Conservation (phyloP, 2,329 filamentous ascomycete species). For the Fusarium liriodendri region DNA sequence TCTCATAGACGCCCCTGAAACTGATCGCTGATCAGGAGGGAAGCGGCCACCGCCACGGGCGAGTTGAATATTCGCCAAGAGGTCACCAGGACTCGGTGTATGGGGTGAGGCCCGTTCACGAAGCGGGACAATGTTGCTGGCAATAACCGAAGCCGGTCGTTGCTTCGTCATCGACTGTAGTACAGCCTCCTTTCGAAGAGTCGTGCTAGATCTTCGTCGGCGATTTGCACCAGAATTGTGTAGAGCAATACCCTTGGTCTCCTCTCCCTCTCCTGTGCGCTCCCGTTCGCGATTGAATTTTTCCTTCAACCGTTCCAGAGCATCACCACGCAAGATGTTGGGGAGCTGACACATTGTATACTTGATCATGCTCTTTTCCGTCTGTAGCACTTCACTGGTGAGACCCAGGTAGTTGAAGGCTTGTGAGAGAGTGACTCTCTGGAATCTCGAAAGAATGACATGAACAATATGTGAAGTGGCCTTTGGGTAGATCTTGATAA, state of each 20-base stretch:
- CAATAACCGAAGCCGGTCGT: conserved; percentile 56
- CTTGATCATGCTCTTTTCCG: conserved; percentile 92
- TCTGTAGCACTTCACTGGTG: conserved; percentile 90
- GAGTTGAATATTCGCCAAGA: conserved; percentile 81
- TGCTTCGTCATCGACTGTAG: conserved; percentile 72
- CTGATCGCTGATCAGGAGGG: conserved; percentile 34
- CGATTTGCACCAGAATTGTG: conserved; percentile 80
- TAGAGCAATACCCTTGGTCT: conserved; percentile 88
- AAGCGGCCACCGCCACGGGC: conserved; percentile 68
- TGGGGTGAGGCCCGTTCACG: conserved; percentile 56
- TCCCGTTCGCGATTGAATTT: conserved; percentile 91
- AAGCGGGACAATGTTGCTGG: conserved; percentile 53
- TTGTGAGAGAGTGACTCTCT: conserved; percentile 93
- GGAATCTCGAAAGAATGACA: conserved; percentile 93
- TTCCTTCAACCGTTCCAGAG: conserved; percentile 86
- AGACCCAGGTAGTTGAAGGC: conserved; percentile 94
- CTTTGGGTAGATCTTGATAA: conserved; percentile 95
- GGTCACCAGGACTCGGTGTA: conserved; percentile 78
- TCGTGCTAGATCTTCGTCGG: conserved; percentile 77
- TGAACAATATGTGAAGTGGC: conserved; percentile 98
- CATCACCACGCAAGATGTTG: conserved; percentile 86
- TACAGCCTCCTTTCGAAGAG: conserved; percentile 82
- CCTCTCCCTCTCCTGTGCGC: conserved; percentile 82
- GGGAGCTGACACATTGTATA: conserved; percentile 93
- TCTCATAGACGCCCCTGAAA: conserved; percentile 38